These are phyloP conservation scores for Amauroascus verrucosus DNA, from an alignment of 2,329 filamentous ascomycete species.

Conservation along the genomic window DNA sequence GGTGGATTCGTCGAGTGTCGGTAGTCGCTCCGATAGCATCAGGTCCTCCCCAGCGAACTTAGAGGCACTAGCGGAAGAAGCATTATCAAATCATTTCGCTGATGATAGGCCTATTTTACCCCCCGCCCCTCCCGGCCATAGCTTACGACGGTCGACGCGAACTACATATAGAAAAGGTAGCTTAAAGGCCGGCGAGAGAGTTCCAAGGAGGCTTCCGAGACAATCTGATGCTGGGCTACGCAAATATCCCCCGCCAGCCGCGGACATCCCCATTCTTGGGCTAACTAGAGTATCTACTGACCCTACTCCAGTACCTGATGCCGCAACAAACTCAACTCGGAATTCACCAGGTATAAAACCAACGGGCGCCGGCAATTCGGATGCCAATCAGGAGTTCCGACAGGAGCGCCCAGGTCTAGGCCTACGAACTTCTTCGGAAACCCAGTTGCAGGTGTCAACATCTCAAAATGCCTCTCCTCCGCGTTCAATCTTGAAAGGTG, in stretches of 20 bases:
- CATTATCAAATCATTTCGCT: conserved; percentile 11
- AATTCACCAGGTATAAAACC: conserved; percentile 18
- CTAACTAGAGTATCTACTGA: conserved; percentile 30
- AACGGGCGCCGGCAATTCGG: conserved; percentile 12
- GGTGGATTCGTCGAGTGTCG: conserved; percentile 59
- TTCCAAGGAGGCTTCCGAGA: conserved; percentile 7
- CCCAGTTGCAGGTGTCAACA: conserved; percentile 13
- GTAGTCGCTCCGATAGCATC: conserved; percentile 5
- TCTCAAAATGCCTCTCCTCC: neutral
- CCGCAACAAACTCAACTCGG: conserved; percentile 40
- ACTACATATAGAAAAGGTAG: conserved; percentile 89
- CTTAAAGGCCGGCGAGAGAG: conserved; percentile 45
- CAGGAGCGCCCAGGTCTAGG: conserved; percentile 3
- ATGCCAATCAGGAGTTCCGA: neutral
- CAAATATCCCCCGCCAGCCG: conserved; percentile 26
- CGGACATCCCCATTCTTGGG: conserved; percentile 28
- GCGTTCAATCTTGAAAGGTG: conserved; percentile 2
- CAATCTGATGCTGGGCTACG: conserved; percentile 36
- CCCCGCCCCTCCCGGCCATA: conserved; percentile 60
- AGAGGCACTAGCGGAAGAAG: conserved; percentile 15
- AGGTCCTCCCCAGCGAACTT: conserved; percentile 10
- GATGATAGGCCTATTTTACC: conserved; percentile 76
- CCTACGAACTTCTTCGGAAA: conserved; percentile 1
- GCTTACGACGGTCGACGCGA: conserved; percentile 76
- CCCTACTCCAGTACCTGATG: conserved; percentile 24